Percentiles rank a stretch among this genome's conserved stretches.
phyloP scores from a whole-genome alignment of 1,139 yeast species.

The Casaregolazyma lundiana region DNA sequence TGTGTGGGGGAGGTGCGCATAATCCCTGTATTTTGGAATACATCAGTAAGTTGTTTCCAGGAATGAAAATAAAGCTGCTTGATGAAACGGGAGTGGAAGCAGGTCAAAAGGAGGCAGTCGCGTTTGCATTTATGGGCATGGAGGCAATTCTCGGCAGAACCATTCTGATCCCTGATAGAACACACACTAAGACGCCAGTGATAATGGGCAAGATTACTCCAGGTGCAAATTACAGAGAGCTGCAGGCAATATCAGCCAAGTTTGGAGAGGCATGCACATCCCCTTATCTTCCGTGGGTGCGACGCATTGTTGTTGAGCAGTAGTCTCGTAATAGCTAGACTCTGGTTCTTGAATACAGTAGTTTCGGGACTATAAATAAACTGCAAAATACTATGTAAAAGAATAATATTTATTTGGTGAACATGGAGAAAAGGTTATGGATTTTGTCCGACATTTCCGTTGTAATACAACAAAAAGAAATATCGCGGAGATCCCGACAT shows the following conservation, averaged over 20 bases:
- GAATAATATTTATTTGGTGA: too few relatives aligned
- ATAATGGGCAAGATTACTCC: conserved; percentile 22
- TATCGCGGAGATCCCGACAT: too few relatives aligned
- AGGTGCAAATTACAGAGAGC: conserved; percentile 18
- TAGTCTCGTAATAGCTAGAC: too few relatives aligned
- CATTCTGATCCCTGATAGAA: conserved; percentile 19
- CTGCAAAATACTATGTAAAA: too few relatives aligned
- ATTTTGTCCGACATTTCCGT: too few relatives aligned
- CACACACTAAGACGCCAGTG: conserved; percentile 17
- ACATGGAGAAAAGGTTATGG: background rate
- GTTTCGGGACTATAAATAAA: too few relatives aligned
- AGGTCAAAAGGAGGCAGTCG: conserved; percentile 21
- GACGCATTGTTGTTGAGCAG: conserved; percentile 15
- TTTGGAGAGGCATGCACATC: conserved; percentile 11
- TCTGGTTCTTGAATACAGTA: too few relatives aligned
- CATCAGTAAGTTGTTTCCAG: conserved; percentile 17
- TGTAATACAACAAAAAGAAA: too few relatives aligned
- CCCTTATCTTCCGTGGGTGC: conserved; percentile 17
- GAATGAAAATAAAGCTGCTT: conserved; percentile 15
- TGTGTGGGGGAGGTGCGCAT: conserved; percentile 22
- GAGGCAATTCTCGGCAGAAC: conserved; percentile 22
- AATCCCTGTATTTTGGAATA: conserved; percentile 20
- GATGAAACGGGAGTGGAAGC: conserved; percentile 17
- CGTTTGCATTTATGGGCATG: conserved; percentile 22
- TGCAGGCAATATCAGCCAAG: conserved; percentile 16